A percentile compares a stretch with the other conserved stretches of the same genome.
Evolutionary conservation across 441 rosid species (phyloP).

Genomic region (Macaranga tanarius): DNA sequence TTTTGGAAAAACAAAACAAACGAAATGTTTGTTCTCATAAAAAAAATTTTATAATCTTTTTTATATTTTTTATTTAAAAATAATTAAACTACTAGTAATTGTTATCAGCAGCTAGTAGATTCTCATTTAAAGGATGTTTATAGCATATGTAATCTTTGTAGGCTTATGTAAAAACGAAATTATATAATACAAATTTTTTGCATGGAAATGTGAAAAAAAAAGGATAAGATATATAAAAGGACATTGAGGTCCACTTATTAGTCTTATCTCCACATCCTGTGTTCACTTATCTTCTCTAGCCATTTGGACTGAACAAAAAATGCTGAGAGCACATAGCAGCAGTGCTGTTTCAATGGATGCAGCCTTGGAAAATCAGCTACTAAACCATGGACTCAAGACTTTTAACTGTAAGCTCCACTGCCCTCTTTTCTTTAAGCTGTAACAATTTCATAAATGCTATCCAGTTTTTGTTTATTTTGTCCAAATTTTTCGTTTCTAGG

Average conservation of each 20-base stretch:
- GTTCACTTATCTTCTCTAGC: not conserved
- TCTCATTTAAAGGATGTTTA: too few species aligned
- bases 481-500: slow-evolving; percentile 22
- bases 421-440: not conserved
- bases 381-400: slow-evolving; percentile 26
- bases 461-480: not conserved
- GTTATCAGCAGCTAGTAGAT: too few species aligned
- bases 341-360: slow-evolving; percentile 34
- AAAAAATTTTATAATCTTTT: not conserved
- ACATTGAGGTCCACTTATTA: slow-evolving; percentile 11
- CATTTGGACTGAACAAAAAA: not conserved
- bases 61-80: too few species aligned
- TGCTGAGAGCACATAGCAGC: slow-evolving; percentile 20
- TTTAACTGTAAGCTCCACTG: slow-evolving; percentile 35
- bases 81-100: too few species aligned
- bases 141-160: too few species aligned
- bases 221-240: slow-evolving; percentile 19
- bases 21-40: too few species aligned
- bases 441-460: not conserved
- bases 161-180: too few species aligned
- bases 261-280: slow-evolving; percentile 19
- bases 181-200: too few species aligned
- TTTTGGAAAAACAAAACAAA: too few species aligned
- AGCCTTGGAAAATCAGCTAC: slow-evolving; percentile 23
- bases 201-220: too few species aligned